A percentile compares a stretch with the other conserved stretches of the same genome.
phyloP scores from a whole-genome alignment of 768 basidiomycete species.

The Sutorius australiensis region DNA sequence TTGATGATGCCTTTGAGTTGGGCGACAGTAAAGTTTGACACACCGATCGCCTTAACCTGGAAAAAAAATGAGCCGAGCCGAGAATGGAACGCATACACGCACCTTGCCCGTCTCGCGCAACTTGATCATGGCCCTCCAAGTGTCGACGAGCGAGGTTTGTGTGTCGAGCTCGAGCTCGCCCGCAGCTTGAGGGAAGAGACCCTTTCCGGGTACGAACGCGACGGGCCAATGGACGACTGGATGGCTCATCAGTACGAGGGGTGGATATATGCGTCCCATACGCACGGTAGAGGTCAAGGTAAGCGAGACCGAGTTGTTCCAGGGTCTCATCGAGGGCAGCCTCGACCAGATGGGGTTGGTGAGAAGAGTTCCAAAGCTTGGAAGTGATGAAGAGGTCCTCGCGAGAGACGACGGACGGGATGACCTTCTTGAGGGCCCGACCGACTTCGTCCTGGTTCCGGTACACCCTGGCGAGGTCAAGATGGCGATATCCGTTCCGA shows the following conservation, averaged over 20 bases:
- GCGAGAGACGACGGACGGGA: slow-evolving; percentile 72
- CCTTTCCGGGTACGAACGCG: slow-evolving; percentile 56
- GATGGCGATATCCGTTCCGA: slow-evolving; percentile 73
- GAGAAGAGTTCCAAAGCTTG: slow-evolving; percentile 79
- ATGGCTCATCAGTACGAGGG: background rate
- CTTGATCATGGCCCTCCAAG: slow-evolving; percentile 77
- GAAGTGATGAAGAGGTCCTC: slow-evolving; percentile 79
- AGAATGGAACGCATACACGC: slow-evolving; percentile 3
- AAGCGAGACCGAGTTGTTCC: slow-evolving; percentile 63
- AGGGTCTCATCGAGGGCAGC: slow-evolving; percentile 76
- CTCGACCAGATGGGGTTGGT: slow-evolving; percentile 63
- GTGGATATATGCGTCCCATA: slow-evolving; percentile 12
- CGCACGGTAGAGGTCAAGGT: slow-evolving; percentile 78
- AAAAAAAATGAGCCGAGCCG: background rate
- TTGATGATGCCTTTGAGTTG: slow-evolving; percentile 64
- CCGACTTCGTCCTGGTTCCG: slow-evolving; percentile 77
- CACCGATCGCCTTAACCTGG: slow-evolving; percentile 68
- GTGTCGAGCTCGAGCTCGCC: slow-evolving; percentile 55
- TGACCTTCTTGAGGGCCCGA: slow-evolving; percentile 69
- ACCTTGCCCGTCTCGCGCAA: slow-evolving; percentile 70
- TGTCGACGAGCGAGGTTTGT: slow-evolving; percentile 63
- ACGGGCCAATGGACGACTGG: slow-evolving; percentile 80
- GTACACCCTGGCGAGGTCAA: slow-evolving; percentile 81
- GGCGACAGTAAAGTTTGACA: slow-evolving; percentile 74
- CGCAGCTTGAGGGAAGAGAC: slow-evolving; percentile 46